These are phyloP conservation scores for Daldinia bambusicola DNA, from an alignment of 495 filamentous ascomycete genomes.

Conservation along the genomic window DNA sequence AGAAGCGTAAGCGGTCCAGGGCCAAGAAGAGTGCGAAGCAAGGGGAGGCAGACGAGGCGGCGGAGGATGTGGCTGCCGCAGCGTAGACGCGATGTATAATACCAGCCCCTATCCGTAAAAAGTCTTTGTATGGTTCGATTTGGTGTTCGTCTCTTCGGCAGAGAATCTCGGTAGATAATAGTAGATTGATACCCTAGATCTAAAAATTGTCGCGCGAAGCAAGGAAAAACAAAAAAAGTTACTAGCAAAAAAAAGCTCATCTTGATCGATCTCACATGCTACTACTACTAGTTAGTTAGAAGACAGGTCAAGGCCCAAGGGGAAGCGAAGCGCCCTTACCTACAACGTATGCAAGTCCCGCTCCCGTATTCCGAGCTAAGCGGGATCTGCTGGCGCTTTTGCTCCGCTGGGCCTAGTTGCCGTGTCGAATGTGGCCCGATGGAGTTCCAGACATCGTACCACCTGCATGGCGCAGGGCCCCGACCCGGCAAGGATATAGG, in stretches of 20 bases:
- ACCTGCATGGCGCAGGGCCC: conserved; percentile 13
- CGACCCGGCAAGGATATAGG: conserved; percentile 11
- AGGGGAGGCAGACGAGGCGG: conserved; percentile 39
- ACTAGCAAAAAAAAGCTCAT: not conserved
- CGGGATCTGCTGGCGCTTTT: conserved; percentile 8
- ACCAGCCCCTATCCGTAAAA: not conserved
- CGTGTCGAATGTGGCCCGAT: conserved; percentile 7
- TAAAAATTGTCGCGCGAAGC: conserved; percentile 15
- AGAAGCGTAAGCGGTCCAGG: conserved; percentile 59
- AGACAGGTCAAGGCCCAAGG: too few relatives aligned
- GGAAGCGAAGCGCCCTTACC: too few relatives aligned
- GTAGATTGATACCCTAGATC: conserved; percentile 31
- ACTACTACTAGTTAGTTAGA: too few relatives aligned
- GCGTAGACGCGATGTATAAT: not conserved
- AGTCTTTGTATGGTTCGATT: not conserved
- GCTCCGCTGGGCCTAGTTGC: conserved; percentile 14
- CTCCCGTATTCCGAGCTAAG: conserved; percentile 16
- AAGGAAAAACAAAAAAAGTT: not conserved
- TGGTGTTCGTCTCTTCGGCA: conserved; percentile 23
- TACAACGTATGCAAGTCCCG: conserved; percentile 5
- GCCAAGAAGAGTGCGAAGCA: conserved; percentile 48
- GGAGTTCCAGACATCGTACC: conserved; percentile 17
- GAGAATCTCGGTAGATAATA: conserved; percentile 42
- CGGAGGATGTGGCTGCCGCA: conserved; percentile 27
- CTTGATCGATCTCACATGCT: not conserved